Conservation (phyloP, 2,329 filamentous ascomycete species). For the Aspergillus calidoustus region DNA sequence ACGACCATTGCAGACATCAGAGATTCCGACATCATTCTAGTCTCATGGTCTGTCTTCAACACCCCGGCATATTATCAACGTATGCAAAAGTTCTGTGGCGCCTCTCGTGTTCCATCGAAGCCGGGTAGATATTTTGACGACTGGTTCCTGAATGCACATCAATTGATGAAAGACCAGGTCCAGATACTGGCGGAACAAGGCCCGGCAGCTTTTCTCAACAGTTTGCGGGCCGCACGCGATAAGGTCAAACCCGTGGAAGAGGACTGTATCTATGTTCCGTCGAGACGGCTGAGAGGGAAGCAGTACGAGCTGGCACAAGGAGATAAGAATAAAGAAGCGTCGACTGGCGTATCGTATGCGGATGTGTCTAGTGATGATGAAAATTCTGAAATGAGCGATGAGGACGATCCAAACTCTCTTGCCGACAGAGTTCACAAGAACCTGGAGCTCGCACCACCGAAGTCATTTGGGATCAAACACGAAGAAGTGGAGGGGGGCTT, state of each 20-base stretch:
- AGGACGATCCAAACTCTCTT: slow-evolving; percentile 23
- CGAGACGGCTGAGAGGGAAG: slow-evolving; percentile 37
- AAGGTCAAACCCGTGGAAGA: slow-evolving; percentile 41
- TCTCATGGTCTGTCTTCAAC: slow-evolving; percentile 57
- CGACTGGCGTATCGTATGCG: slow-evolving; percentile 11
- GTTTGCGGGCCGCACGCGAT: slow-evolving; percentile 32
- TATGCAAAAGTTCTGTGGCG: slow-evolving; percentile 56
- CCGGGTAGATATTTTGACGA: slow-evolving; percentile 55
- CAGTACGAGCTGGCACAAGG: slow-evolving; percentile 29
- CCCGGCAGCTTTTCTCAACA: slow-evolving; percentile 37
- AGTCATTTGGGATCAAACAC: neutral
- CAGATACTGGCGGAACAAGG: slow-evolving; percentile 38
- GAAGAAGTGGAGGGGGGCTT: neutral
- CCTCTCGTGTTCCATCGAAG: slow-evolving; percentile 46
- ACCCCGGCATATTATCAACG: slow-evolving; percentile 53
- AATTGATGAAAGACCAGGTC: slow-evolving; percentile 50
- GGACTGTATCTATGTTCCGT: slow-evolving; percentile 44
- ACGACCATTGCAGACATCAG: slow-evolving; percentile 51
- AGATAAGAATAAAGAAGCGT: neutral
- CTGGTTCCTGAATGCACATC: slow-evolving; percentile 57
- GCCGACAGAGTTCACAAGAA: slow-evolving; percentile 17
- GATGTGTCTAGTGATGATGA: slow-evolving; percentile 27
- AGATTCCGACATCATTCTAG: slow-evolving; percentile 59
- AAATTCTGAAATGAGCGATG: slow-evolving; percentile 17
- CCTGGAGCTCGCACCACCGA: slow-evolving; percentile 17